Evolutionary conservation across 129 eudicot species (phyloP).

Genomic region (Chrysanthemum seticuspe): DNA sequence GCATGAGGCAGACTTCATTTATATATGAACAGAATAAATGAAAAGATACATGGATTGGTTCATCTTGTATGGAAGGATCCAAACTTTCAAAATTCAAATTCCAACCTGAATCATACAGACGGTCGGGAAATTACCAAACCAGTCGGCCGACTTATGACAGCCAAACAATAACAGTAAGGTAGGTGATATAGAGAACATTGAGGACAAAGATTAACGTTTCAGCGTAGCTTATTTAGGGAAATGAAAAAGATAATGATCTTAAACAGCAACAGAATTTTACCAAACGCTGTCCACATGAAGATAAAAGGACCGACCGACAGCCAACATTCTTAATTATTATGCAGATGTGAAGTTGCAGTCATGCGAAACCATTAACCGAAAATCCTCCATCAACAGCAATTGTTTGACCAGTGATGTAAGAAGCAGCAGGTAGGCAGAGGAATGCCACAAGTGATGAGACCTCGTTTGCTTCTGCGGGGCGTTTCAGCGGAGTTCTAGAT

Average conservation of each 20-base stretch:
- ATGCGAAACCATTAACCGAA: conserved; percentile 51
- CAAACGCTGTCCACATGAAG: neutral
- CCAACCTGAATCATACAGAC: too few species aligned
- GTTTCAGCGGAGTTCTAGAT: conserved; percentile 62
- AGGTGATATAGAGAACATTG: neutral
- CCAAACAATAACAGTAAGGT: too few species aligned
- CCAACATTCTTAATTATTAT: neutral
- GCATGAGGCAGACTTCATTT: too few species aligned
- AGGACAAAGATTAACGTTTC: neutral
- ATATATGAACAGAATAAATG: too few species aligned
- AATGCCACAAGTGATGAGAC: conserved; percentile 76
- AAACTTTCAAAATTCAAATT: too few species aligned
- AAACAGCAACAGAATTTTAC: neutral
- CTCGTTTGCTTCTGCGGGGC: conserved; percentile 64
- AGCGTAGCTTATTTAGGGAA: neutral
- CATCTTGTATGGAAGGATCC: too few species aligned
- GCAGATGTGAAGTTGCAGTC: neutral
- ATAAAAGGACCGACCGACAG: neutral
- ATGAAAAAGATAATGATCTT: neutral
- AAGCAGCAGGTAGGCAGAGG: conserved; percentile 81
- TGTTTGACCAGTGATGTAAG: conserved; percentile 78
- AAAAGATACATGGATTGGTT: too few species aligned
- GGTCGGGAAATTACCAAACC: too few species aligned
- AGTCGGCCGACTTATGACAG: too few species aligned
- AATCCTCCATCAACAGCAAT: conserved; percentile 79